A percentile compares a stretch with the other conserved stretches of the same genome.
Conservation (phyloP, 495 filamentous ascomycete genomes). For the Margaritispora aquatica region DNA sequence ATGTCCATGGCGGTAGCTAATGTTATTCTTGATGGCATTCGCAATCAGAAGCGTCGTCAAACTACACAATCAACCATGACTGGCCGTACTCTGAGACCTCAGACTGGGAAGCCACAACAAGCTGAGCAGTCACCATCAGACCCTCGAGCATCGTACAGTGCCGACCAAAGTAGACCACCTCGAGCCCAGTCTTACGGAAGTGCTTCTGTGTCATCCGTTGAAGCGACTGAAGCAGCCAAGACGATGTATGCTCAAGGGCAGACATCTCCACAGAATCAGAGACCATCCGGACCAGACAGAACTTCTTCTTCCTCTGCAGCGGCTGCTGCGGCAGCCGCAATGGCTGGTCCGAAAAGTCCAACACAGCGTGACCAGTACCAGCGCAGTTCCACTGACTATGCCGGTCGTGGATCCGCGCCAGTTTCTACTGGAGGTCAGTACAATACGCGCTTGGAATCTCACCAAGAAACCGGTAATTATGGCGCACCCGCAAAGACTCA, state of each 20-base stretch:
- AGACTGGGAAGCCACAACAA: constrained; percentile 30
- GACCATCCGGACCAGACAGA: constrained; percentile 36
- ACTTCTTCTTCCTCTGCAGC: constrained; percentile 40
- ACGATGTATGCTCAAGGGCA: constrained; percentile 33
- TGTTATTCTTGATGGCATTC: constrained; percentile 72
- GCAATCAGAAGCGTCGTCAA: constrained; percentile 49
- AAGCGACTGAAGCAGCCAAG: constrained; percentile 42
- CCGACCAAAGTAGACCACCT: constrained; percentile 32
- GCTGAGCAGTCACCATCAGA: constrained; percentile 27
- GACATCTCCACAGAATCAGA: constrained; percentile 23
- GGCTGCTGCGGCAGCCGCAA: constrained; percentile 40
- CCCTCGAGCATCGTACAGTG: constrained; percentile 41
- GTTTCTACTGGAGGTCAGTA: constrained; percentile 5
- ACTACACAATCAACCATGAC: constrained; percentile 46
- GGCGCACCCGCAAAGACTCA: constrained; percentile 39
- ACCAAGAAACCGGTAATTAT: constrained; percentile 38
- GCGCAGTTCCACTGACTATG: constrained; percentile 37
- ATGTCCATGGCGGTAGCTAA: constrained; percentile 99
- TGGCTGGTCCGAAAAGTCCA: constrained; percentile 33
- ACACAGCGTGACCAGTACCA: constrained; percentile 31
- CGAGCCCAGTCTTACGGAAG: constrained; percentile 32
- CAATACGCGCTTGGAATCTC: constrained; percentile 3
- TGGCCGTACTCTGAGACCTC: constrained; percentile 59
- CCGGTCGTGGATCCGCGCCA: constrained; percentile 28
- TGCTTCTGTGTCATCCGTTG: constrained; percentile 25